Evolutionary conservation across 805 yeast species (phyloP).

Genomic region (Pichia phayaonensis): DNA sequence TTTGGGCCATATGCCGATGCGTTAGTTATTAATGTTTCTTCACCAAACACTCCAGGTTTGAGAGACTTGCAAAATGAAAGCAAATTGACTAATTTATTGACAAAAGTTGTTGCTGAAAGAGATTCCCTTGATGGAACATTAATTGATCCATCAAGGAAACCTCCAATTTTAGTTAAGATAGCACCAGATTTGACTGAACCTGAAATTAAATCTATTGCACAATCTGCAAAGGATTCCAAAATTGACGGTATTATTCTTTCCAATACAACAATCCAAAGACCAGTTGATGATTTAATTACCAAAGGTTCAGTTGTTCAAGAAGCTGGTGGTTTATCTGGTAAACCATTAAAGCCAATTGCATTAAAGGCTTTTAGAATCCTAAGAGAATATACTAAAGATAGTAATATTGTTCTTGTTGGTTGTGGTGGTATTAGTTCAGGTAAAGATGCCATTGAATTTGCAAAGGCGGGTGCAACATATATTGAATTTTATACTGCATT

Average conservation of each 20-base stretch:
- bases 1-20: slow-evolving; percentile 85
- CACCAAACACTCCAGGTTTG: slow-evolving; percentile 95
- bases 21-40: slow-evolving; percentile 82
- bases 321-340: slow-evolving; percentile 89
- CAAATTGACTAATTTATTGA: slow-evolving; percentile 60
- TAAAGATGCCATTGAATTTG: slow-evolving; percentile 83
- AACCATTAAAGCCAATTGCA: slow-evolving; percentile 76
- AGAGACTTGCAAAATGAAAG: slow-evolving; percentile 76
- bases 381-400: slow-evolving; percentile 69
- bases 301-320: slow-evolving; percentile 40
- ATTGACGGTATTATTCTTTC: slow-evolving; percentile 91
- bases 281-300: slow-evolving; percentile 46
- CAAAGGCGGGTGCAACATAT: slow-evolving; percentile 88
- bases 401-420: slow-evolving; percentile 71
- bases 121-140: slow-evolving; percentile 37
- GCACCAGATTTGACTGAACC: slow-evolving; percentile 87
- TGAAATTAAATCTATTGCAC: slow-evolving; percentile 77
- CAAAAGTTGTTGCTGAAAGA: slow-evolving; percentile 64
- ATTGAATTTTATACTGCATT: slow-evolving; percentile 83
- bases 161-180: slow-evolving; percentile 83
- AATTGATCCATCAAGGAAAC: slow-evolving; percentile 36
- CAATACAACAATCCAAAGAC: slow-evolving; percentile 87
- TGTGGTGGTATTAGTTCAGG: slow-evolving; percentile 93
- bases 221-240: slow-evolving; percentile 64
- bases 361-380: slow-evolving; percentile 63